A percentile compares a stretch with the other conserved stretches of the same genome.
Conservation (phyloP, 1,284 basidiomycete genomes). For the Ceratobasidium sp. region DNA sequence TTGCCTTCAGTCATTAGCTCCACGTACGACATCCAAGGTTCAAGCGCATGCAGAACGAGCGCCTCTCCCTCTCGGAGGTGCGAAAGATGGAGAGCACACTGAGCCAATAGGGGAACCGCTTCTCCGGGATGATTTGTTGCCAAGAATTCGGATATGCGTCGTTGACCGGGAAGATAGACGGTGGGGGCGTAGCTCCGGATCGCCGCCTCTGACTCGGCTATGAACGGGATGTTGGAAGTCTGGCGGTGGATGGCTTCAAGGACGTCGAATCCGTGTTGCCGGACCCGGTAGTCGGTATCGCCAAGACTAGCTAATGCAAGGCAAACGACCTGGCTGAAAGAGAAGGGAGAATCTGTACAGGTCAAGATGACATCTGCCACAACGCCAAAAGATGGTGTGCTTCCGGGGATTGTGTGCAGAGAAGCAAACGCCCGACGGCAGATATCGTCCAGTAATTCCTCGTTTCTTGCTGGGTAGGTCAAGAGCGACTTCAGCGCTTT, state of each 20-base stretch:
- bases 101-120: slow-evolving; percentile 75
- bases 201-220: slow-evolving; percentile 64
- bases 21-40: slow-evolving; percentile 84
- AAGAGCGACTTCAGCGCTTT: slow-evolving; percentile 84
- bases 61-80: slow-evolving; percentile 69
- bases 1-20: slow-evolving; percentile 74
- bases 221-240: slow-evolving; percentile 25
- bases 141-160: slow-evolving; percentile 80
- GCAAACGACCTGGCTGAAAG: slow-evolving; percentile 82
- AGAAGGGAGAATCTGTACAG: slow-evolving; percentile 69
- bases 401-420: slow-evolving; percentile 67
- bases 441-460: slow-evolving; percentile 75
- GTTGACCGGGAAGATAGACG: slow-evolving; percentile 85
- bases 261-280: slow-evolving; percentile 82
- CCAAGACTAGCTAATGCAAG: slow-evolving; percentile 88
- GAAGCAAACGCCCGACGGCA: slow-evolving; percentile 79
- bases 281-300: slow-evolving; percentile 75
- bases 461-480: slow-evolving; percentile 69
- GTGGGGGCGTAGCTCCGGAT: slow-evolving; percentile 79
- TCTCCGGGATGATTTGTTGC: slow-evolving; percentile 84
- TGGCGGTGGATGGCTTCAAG: slow-evolving; percentile 69
- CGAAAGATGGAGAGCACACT: slow-evolving; percentile 80
- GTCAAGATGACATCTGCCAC: slow-evolving; percentile 80
- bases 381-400: slow-evolving; percentile 81
- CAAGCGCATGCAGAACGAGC: slow-evolving; percentile 77